Evolutionary conservation across 805 yeast species (phyloP).

Genomic region (Osmozyma mogii): DNA sequence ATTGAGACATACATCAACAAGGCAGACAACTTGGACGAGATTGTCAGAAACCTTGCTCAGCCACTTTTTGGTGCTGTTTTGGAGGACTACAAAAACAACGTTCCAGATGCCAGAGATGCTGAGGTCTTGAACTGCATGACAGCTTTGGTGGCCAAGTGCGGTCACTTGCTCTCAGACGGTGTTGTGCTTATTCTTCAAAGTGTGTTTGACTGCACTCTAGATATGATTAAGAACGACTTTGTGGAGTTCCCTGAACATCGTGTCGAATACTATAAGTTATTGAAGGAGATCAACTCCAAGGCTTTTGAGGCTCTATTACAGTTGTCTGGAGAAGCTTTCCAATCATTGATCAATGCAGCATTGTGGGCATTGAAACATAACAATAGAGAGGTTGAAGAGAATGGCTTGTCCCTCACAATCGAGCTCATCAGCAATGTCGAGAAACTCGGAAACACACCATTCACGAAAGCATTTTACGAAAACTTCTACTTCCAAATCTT

Average conservation of each 20-base stretch:
- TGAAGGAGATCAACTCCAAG: slow-evolving; percentile 78
- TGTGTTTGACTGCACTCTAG: slow-evolving; percentile 89
- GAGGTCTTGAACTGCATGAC: slow-evolving; percentile 95
- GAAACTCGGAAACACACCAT: slow-evolving; percentile 58
- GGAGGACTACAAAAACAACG: slow-evolving; percentile 81
- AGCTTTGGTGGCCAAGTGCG: slow-evolving; percentile 80
- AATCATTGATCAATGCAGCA: slow-evolving; percentile 84
- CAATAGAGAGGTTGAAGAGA: slow-evolving; percentile 92
- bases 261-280: slow-evolving; percentile 86
- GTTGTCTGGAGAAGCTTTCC: slow-evolving; percentile 88
- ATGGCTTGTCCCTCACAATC: slow-evolving; percentile 75
- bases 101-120: slow-evolving; percentile 96
- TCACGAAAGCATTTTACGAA: slow-evolving; percentile 80
- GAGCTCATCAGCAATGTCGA: slow-evolving; percentile 84
- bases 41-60: slow-evolving; percentile 73
- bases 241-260: slow-evolving; percentile 97
- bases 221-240: slow-evolving; percentile 92
- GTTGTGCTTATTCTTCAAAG: slow-evolving; percentile 80
- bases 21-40: slow-evolving; percentile 79
- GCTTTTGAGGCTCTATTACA: slow-evolving; percentile 81
- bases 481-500: slow-evolving; percentile 83
- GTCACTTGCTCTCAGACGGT: slow-evolving; percentile 81
- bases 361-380: slow-evolving; percentile 98
- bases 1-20: slow-evolving; percentile 82
- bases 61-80: slow-evolving; percentile 79